These are phyloP conservation scores for Zea luxurians DNA, from an alignment of 176 grass and related monocot genomes.

Conservation along the genomic window DNA sequence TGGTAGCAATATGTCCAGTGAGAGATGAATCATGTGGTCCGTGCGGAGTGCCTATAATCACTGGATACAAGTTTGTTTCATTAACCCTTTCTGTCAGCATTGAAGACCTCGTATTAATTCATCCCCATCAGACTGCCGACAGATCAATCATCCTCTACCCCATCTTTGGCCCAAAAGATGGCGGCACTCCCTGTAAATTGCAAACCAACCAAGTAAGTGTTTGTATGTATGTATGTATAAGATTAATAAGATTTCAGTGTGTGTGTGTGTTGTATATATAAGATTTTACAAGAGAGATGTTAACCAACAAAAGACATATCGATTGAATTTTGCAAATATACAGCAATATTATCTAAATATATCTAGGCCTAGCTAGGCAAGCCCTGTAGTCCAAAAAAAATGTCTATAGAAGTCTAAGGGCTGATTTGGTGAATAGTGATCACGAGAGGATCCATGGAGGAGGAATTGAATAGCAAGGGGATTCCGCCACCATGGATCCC, in stretches of 20 bases:
- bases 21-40: slow-evolving; percentile 23
- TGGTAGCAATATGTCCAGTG: slow-evolving; percentile 27
- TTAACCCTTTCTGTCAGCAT: slow-evolving; percentile 39
- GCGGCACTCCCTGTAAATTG: slow-evolving; percentile 25
- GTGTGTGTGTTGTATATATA: not conserved
- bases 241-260: not conserved
- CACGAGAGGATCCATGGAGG: too few species aligned
- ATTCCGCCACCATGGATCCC: too few species aligned
- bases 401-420: not conserved
- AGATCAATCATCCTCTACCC: slow-evolving; percentile 39
- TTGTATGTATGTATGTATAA: not conserved
- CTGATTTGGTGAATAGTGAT: too few species aligned
- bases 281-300: not conserved
- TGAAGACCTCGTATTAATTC: slow-evolving; percentile 33
- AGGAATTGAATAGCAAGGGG: too few species aligned
- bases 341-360: not conserved
- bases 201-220: slow-evolving; percentile 17
- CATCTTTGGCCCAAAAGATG: slow-evolving; percentile 7
- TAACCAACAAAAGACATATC: not conserved
- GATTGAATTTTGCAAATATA: not conserved
- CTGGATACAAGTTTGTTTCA: slow-evolving; percentile 24
- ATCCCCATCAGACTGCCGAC: slow-evolving; percentile 25
- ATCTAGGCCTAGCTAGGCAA: not conserved
- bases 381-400: not conserved
- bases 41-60: slow-evolving; percentile 5